Evolutionary conservation across 345 rosid species (phyloP).

Genomic region (Eucalyptus sp.): DNA sequence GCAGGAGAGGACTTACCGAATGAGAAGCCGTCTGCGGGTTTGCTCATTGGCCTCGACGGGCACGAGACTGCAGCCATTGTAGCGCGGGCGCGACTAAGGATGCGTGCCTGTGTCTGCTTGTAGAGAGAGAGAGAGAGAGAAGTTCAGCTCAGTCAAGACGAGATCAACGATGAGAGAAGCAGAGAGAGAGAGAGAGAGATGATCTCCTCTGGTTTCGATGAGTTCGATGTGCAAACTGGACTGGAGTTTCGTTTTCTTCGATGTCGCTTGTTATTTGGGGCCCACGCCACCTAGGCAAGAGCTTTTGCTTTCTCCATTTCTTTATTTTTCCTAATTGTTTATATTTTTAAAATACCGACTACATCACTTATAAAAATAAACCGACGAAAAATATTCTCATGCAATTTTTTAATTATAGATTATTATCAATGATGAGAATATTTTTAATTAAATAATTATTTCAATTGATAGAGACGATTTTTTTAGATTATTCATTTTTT

Average conservation of each 20-base stretch:
- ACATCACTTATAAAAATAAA: too few relatives aligned
- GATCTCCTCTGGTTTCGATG: background rate
- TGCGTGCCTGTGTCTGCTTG: background rate
- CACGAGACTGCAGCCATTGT: background rate
- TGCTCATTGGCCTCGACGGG: background rate
- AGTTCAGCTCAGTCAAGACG: background rate
- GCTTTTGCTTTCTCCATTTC: background rate
- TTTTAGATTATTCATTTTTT: too few relatives aligned
- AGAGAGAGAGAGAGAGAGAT: background rate
- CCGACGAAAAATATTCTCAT: too few relatives aligned
- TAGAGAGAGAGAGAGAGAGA: background rate
- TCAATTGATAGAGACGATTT: too few relatives aligned
- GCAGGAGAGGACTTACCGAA: background rate
- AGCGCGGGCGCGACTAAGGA: background rate
- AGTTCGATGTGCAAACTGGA: background rate
- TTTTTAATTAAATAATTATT: too few relatives aligned
- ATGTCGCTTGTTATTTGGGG: accelerated
- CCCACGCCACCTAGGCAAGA: background rate
- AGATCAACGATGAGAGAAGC: background rate
- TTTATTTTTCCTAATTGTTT: background rate
- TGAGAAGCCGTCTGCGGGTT: background rate
- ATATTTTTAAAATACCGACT: too few relatives aligned
- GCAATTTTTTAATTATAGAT: too few relatives aligned
- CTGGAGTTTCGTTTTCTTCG: background rate
- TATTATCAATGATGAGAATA: too few relatives aligned